A percentile compares a stretch with the other conserved stretches of the same genome.
phyloP scores from a whole-genome alignment of 1,139 yeast species.

The Saccharomyces hybrid region DNA sequence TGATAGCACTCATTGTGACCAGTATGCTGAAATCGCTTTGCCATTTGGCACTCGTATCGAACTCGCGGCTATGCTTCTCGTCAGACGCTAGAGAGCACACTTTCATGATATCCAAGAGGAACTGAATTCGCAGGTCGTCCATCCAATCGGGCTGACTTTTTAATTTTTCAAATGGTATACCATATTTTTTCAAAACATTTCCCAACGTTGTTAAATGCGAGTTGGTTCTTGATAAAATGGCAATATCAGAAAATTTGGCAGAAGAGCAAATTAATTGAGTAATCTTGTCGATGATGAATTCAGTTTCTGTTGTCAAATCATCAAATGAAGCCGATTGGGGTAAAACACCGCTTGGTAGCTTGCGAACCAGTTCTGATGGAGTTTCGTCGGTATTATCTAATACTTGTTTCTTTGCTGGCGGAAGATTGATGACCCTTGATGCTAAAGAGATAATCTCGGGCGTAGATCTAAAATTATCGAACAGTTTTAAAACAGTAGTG shows the following conservation, averaged over 20 bases:
- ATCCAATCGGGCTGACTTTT: slow-evolving; percentile 49
- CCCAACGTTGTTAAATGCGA: slow-evolving; percentile 42
- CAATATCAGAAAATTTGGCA: slow-evolving; percentile 40
- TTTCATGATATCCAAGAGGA: slow-evolving; percentile 45
- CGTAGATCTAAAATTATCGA: slow-evolving; percentile 52
- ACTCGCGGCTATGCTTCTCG: slow-evolving; percentile 6
- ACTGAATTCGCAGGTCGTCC: slow-evolving; percentile 38
- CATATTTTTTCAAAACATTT: slow-evolving; percentile 37
- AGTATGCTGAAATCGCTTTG: slow-evolving; percentile 25
- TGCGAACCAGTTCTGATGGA: slow-evolving; percentile 18
- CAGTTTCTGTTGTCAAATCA: slow-evolving; percentile 19
- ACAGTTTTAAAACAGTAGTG: slow-evolving; percentile 32
- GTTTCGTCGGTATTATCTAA: slow-evolving; percentile 8
- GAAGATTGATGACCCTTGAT: slow-evolving; percentile 7
- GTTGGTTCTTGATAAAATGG: slow-evolving; percentile 49
- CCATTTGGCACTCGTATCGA: slow-evolving; percentile 5
- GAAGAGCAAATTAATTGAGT: slow-evolving; percentile 21
- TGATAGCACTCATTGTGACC: slow-evolving; percentile 21
- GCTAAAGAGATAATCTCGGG: slow-evolving; percentile 48
- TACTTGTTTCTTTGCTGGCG: not conserved
- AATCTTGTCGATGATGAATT: slow-evolving; percentile 20
- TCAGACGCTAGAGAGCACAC: slow-evolving; percentile 23
- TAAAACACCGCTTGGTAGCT: slow-evolving; percentile 29
- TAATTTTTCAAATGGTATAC: slow-evolving; percentile 40
- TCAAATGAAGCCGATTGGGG: slow-evolving; percentile 15